A percentile compares a stretch with the other conserved stretches of the same genome.
phyloP scores from a whole-genome alignment of 495 filamentous ascomycete genomes.

The Cairneyella variabilis region DNA sequence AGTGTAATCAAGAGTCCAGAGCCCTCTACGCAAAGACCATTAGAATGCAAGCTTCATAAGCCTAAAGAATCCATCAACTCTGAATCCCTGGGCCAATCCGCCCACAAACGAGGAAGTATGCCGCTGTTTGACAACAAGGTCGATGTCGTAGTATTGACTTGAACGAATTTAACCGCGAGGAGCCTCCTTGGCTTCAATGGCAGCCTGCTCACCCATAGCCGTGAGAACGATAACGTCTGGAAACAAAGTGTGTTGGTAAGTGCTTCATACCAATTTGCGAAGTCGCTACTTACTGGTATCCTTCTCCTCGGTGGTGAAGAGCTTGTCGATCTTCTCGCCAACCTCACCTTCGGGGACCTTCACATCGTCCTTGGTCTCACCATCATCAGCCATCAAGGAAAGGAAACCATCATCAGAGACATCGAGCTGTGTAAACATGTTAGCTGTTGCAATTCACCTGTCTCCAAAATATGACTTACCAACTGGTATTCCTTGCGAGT shows the following conservation, averaged over 20 bases:
- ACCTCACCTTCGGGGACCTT: conserved; percentile 87
- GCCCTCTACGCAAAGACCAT: conserved; percentile 24
- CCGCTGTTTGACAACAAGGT: conserved; percentile 25
- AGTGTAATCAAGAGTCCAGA: conserved; percentile 30
- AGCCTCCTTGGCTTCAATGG: conserved; percentile 92
- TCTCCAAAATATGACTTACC: conserved; percentile 51
- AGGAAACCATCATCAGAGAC: conserved; percentile 89
- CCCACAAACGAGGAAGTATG: conserved; percentile 18
- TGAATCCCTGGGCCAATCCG: conserved; percentile 9
- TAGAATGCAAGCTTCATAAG: conserved; percentile 25
- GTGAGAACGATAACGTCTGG: conserved; percentile 85
- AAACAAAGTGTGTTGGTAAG: conserved; percentile 23
- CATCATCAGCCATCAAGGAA: conserved; percentile 77
- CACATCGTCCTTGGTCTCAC: conserved; percentile 88
- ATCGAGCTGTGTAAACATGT: conserved; percentile 57
- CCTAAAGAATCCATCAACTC: conserved; percentile 19
- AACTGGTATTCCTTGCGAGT: conserved; percentile 86
- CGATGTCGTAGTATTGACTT: conserved; percentile 22
- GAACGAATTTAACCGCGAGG: conserved; percentile 33
- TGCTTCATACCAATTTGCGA: not conserved
- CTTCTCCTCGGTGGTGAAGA: conserved; percentile 72
- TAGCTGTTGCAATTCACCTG: not conserved
- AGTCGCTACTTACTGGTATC: conserved; percentile 69
- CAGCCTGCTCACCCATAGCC: conserved; percentile 92
- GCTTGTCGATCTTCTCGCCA: conserved; percentile 72